Conservation (phyloP, 2,329 filamentous ascomycete species). For the Ceratocystis lukuohia region DNA sequence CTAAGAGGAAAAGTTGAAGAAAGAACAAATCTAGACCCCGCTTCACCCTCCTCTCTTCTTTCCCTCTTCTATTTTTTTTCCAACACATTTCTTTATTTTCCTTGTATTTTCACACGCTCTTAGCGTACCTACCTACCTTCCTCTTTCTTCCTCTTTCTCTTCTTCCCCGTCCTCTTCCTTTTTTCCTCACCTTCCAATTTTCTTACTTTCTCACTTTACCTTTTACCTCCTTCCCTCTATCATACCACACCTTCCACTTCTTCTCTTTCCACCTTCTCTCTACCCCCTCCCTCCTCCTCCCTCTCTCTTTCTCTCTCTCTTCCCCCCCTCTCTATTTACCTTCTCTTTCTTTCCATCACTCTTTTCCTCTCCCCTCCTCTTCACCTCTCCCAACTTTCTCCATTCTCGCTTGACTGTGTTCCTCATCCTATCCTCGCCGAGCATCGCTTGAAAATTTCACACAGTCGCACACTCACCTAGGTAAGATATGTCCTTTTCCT, state of each 20-base stretch:
- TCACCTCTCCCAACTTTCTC: conserved; percentile 19
- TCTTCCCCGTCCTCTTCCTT: conserved; percentile 7
- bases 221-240: conserved; percentile 41
- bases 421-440: conserved; percentile 19
- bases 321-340: conserved; percentile 25
- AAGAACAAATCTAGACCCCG: background rate
- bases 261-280: conserved; percentile 21
- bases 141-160: background rate
- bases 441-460: background rate
- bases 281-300: conserved; percentile 22
- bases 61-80: background rate
- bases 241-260: conserved; percentile 22
- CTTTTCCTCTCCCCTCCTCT: conserved; percentile 22
- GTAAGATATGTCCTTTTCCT: background rate
- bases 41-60: background rate
- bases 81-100: background rate
- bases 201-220: conserved; percentile 12
- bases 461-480: background rate
- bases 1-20: background rate
- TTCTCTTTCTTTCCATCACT: conserved; percentile 21
- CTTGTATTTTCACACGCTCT: conserved; percentile 2
- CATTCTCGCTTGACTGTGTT: conserved; percentile 9
- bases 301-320: conserved; percentile 22
- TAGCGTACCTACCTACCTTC: background rate
- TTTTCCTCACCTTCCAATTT: background rate